Percentiles rank a stretch among this genome's conserved stretches.
Evolutionary conservation across 805 yeast species (phyloP).

Genomic region (Hanseniaspora nectarophila): DNA sequence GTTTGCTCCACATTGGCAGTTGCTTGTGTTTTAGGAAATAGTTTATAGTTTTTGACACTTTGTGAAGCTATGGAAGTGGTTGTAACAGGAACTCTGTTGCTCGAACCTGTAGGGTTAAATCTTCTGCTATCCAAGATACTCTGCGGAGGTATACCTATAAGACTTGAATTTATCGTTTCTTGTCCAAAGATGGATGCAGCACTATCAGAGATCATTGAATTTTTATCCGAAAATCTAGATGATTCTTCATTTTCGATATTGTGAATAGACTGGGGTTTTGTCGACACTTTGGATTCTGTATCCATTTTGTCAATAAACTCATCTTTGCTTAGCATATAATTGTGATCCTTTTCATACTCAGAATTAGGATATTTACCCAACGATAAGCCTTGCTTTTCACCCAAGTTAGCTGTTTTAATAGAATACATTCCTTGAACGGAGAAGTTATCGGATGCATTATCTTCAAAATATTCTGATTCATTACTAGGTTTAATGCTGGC

Average conservation of each 20-base stretch:
- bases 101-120: constrained; percentile 16
- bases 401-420: not conserved
- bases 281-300: not conserved
- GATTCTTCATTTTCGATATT: too few relatives aligned
- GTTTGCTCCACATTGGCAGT: not conserved
- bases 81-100: constrained; percentile 10
- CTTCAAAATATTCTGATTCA: not conserved
- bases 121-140: constrained; percentile 48
- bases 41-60: constrained; percentile 10
- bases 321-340: not conserved
- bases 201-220: constrained; percentile 2
- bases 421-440: not conserved
- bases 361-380: too few relatives aligned
- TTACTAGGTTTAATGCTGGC: not conserved
- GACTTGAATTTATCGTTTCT: constrained; percentile 49
- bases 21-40: not conserved
- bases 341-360: not conserved
- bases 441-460: not conserved
- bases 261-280: too few relatives aligned
- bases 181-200: constrained; percentile 26
- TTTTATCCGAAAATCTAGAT: constrained; percentile 23
- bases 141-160: constrained; percentile 64
- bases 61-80: constrained; percentile 18
- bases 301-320: not conserved
- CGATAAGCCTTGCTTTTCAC: not conserved